A percentile compares a stretch with the other conserved stretches of the same genome.
Evolutionary conservation across 192 early-diverging fungal genomes (phyloP).

Genomic region (Physocladia obscura): DNA sequence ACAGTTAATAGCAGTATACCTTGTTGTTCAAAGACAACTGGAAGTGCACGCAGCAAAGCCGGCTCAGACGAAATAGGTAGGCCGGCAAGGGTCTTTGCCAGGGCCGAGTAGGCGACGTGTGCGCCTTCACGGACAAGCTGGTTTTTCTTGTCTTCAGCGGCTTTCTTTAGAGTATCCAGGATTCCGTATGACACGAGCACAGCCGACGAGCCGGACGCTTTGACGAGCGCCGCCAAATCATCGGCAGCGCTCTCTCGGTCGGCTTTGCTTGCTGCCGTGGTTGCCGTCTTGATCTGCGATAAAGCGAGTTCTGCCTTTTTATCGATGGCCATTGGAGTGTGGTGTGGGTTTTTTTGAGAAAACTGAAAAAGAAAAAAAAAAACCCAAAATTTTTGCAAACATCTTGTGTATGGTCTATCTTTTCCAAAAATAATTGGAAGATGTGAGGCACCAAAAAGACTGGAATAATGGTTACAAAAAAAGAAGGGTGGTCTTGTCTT

Average conservation of each 20-base stretch:
- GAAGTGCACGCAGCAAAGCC: slow-evolving; percentile 63
- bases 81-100: slow-evolving; percentile 58
- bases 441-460: too few species aligned
- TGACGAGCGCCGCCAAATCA: slow-evolving; percentile 61
- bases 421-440: too few species aligned
- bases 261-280: slow-evolving; percentile 34
- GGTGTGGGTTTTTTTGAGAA: neutral
- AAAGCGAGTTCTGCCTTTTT: slow-evolving; percentile 16
- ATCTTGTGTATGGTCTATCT: too few species aligned
- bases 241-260: slow-evolving; percentile 57
- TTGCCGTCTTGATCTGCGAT: slow-evolving; percentile 18
- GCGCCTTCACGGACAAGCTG: slow-evolving; percentile 64
- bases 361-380: slow-evolving; percentile 5
- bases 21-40: slow-evolving; percentile 57
- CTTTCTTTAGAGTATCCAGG: slow-evolving; percentile 57
- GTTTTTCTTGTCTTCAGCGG: slow-evolving; percentile 71
- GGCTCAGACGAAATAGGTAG: slow-evolving; percentile 57
- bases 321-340: slow-evolving; percentile 16
- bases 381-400: too few species aligned
- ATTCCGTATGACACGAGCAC: slow-evolving; percentile 60
- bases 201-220: slow-evolving; percentile 52
- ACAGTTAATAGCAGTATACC: slow-evolving; percentile 13
- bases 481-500: too few species aligned
- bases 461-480: too few species aligned
- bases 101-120: slow-evolving; percentile 55